Base-by-base conservation (phyloP, 345 rosid species). In the Angophora floribunda region DNA sequence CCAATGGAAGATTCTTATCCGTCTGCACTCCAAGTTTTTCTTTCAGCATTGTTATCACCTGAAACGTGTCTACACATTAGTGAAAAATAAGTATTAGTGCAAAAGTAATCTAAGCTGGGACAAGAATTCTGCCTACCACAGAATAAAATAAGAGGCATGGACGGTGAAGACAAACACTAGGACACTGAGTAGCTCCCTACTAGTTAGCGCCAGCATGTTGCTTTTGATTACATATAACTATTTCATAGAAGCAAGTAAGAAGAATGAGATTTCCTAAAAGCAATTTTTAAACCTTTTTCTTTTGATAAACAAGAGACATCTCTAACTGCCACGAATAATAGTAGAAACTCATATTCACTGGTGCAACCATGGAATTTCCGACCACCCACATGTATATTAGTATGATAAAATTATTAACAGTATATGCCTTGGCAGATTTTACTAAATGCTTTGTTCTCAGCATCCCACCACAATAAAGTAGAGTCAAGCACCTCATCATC, bases 1-100 rank as follows among this genome's bases (percentile, higher is more conserved):
- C 97, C 90, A 92, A 92, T 26, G 93, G 95, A 90, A 97, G 97
- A 86, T 86, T 92, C 92, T 97, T 95, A 51, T 96, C 98, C 86
- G 93, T 93, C 61, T 93, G 88, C 16, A 96, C 93, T 88, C 97
- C 96, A 88, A 97, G 96, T 93, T 92, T 97, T 92, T 96, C 95
- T 93, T 96, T 97, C 89, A 97, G 90, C 96, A 94, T 93, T 32
- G 96, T 92, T 85, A 96, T 93, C 88, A 96, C 96, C 99, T 97
- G 94, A 93, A 94, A 45, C 75, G 22, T 79, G 61, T 79, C 88
- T 85, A 55, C 82, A 65, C 51, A 90, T 61, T 86, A 89, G 52
- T 86, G 85, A 7, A 85, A n/a, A 67, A 92, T 49, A 63, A 30
- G 87, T 41, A 52, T 85, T n/a, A 47, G 12, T 14, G 88, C 30